These are phyloP conservation scores for Pholiota conissans DNA, from an alignment of 768 basidiomycete species.

Conservation along the genomic window DNA sequence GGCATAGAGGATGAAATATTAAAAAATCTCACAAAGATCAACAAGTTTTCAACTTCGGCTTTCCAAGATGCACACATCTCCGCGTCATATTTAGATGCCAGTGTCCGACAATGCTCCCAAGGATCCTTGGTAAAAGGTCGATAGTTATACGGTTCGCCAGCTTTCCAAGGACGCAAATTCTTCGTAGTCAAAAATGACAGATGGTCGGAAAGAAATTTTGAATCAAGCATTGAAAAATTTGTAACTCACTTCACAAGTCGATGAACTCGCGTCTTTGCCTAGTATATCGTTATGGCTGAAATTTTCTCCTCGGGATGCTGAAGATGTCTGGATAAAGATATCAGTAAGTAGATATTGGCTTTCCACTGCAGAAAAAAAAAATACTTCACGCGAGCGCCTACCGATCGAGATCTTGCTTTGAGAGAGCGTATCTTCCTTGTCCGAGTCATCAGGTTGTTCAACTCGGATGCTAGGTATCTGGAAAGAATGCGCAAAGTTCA, in stretches of 20 bases:
- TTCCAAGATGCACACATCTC: slow-evolving; percentile 11
- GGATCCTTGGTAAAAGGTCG: neutral
- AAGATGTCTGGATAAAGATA: neutral
- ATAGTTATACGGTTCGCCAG: neutral
- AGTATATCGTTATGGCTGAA: neutral
- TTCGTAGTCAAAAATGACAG: neutral
- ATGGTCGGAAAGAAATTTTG: no score
- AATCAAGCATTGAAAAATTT: neutral
- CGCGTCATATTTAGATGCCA: neutral
- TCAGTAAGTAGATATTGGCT: no score
- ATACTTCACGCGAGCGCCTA: neutral
- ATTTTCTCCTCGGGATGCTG: neutral
- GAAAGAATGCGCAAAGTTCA: neutral
- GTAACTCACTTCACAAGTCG: neutral
- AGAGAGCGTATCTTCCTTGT: neutral
- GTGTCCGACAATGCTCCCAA: neutral
- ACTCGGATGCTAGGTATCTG: neutral
- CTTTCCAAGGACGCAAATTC: neutral
- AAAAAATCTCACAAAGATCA: slow-evolving; percentile 16
- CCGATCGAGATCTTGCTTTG: neutral
- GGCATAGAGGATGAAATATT: neutral
- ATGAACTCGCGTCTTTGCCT: neutral
- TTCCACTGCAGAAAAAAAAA: no score
- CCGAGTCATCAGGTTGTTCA: neutral
- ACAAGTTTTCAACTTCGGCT: slow-evolving; percentile 17